These are phyloP conservation scores for Rhizopogon parksii DNA, from an alignment of 1,284 basidiomycete species.

Conservation along the genomic window DNA sequence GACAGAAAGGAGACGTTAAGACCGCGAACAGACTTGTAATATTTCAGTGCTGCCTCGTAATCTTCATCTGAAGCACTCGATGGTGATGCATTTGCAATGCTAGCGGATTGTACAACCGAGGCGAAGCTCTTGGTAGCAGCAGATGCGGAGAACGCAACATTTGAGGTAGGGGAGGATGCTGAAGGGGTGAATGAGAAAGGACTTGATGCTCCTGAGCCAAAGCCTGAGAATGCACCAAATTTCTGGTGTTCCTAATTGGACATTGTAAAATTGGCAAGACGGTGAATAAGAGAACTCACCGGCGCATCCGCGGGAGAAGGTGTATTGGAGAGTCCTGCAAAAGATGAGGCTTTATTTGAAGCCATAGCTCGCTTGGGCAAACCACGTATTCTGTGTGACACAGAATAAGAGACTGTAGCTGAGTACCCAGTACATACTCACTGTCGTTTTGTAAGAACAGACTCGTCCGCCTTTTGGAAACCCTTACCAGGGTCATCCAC, in stretches of 20 bases:
- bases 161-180: neutral
- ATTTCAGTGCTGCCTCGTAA: conserved; percentile 40
- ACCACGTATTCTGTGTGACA: conserved; percentile 42
- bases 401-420: conserved; percentile 10
- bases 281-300: conserved; percentile 18
- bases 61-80: conserved; percentile 19
- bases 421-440: conserved; percentile 25
- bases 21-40: conserved; percentile 73
- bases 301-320: conserved; percentile 3
- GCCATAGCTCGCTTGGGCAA: conserved; percentile 44
- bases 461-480: conserved; percentile 53
- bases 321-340: conserved; percentile 19
- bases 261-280: conserved; percentile 6
- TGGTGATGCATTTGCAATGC: conserved; percentile 7
- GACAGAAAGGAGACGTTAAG: conserved; percentile 70
- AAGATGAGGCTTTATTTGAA: conserved; percentile 16
- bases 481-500: conserved; percentile 33
- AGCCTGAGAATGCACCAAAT: conserved; percentile 43
- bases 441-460: conserved; percentile 44
- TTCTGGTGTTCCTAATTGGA: conserved; percentile 29
- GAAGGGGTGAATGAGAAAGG: conserved; percentile 28
- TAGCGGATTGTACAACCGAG: conserved; percentile 22
- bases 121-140: conserved; percentile 31
- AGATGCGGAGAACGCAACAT: conserved; percentile 26
- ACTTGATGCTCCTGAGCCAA: conserved; percentile 31